phyloP scores from a whole-genome alignment of 768 basidiomycete species.

The Hydnomerulius pinastri region DNA sequence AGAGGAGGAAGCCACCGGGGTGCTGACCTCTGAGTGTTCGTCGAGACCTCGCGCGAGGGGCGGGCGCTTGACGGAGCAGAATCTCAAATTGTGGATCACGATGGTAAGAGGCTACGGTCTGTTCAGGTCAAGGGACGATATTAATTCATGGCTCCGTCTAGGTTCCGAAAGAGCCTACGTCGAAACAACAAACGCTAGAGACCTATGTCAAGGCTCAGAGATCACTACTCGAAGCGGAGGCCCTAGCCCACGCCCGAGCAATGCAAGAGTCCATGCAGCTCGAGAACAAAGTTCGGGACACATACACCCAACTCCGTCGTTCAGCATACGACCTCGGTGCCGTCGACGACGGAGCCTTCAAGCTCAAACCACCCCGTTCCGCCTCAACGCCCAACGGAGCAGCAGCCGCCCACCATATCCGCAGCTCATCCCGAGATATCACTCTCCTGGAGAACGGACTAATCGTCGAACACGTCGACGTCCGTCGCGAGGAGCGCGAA shows the following conservation, averaged over 20 bases:
- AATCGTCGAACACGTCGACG: slow-evolving; percentile 86
- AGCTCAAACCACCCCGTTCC: slow-evolving; percentile 64
- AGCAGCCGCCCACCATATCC: slow-evolving; percentile 38
- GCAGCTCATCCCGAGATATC: slow-evolving; percentile 66
- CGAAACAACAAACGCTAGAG: slow-evolving; percentile 80
- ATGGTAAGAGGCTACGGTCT: slow-evolving; percentile 52
- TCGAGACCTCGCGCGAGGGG: slow-evolving; percentile 64
- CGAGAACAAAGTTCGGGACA: slow-evolving; percentile 77
- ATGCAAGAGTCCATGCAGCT: slow-evolving; percentile 76
- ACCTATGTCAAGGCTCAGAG: slow-evolving; percentile 83
- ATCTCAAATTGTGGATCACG: slow-evolving; percentile 78
- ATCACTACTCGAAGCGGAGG: slow-evolving; percentile 79
- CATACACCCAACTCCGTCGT: slow-evolving; percentile 76
- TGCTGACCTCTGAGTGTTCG: slow-evolving; percentile 52
- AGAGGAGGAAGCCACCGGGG: slow-evolving; percentile 62
- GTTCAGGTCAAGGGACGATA: slow-evolving; percentile 5
- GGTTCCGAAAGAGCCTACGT: slow-evolving; percentile 90
- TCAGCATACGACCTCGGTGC: slow-evolving; percentile 70
- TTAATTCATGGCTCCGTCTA: slow-evolving; percentile 32
- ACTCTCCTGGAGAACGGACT: slow-evolving; percentile 86
- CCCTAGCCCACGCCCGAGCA: slow-evolving; percentile 73
- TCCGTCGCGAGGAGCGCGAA: slow-evolving; percentile 77
- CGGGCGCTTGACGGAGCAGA: slow-evolving; percentile 71
- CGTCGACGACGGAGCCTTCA: slow-evolving; percentile 61
- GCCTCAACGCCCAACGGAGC: slow-evolving; percentile 34